Evolutionary conservation across 148 eudicot species (phyloP).

Genomic region (Arbutus unedo): DNA sequence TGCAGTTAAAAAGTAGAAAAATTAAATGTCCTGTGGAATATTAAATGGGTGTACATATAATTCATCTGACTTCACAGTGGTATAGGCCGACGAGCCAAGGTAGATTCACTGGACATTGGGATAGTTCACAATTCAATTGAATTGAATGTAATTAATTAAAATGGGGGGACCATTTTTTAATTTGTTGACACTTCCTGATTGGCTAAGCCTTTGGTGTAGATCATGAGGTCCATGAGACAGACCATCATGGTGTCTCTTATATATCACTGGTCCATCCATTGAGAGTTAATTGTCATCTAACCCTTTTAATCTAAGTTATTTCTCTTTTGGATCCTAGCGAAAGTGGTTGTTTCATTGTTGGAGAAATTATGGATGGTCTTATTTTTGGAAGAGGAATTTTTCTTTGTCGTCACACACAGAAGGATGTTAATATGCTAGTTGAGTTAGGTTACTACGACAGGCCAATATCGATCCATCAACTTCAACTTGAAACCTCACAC

Average conservation of each 20-base stretch:
- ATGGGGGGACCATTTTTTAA: neutral
- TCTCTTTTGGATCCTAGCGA: too few relatives aligned
- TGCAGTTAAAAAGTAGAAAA: neutral
- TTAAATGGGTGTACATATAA: conserved; percentile 3
- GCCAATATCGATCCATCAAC: too few relatives aligned
- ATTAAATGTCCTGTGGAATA: neutral
- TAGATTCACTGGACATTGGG: neutral
- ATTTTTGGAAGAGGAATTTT: too few relatives aligned
- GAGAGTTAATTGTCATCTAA: neutral
- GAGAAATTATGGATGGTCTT: too few relatives aligned
- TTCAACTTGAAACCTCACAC: too few relatives aligned
- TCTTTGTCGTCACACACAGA: too few relatives aligned
- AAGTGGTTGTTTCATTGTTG: too few relatives aligned
- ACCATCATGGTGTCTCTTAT: too few relatives aligned
- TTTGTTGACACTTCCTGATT: neutral
- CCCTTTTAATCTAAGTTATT: too few relatives aligned
- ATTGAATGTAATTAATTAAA: conserved; percentile 6
- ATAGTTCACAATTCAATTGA: conserved; percentile 14
- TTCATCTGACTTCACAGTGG: conserved; percentile 9
- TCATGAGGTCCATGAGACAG: neutral
- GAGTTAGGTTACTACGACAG: too few relatives aligned
- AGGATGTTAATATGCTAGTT: too few relatives aligned
- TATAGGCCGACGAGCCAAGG: neutral
- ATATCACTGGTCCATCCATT: neutral
- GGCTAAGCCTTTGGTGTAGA: neutral